Conservation (phyloP, 2,329 filamentous ascomycete species). For the Sarocladium brachiariae region DNA sequence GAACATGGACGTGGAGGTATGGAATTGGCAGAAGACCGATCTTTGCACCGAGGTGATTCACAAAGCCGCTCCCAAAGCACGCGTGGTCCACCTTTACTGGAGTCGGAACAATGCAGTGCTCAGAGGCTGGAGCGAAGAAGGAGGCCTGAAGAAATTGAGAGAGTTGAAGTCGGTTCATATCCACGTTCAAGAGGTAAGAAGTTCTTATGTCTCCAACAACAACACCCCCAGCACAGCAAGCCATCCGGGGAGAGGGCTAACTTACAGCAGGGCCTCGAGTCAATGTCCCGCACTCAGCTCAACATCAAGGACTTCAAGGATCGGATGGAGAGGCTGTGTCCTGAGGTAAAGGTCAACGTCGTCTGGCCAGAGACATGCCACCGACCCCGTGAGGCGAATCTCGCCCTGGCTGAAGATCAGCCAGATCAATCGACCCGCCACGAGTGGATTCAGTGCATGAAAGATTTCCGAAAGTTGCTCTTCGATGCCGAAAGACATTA, state of each 20-base stretch:
- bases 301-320: constrained; percentile 15
- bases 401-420: constrained; percentile 10
- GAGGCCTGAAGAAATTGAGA: constrained; percentile 18
- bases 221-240: background rate
- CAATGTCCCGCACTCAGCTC: constrained; percentile 12
- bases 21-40: constrained; percentile 24
- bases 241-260: background rate
- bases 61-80: constrained; percentile 10
- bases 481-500: constrained; percentile 15
- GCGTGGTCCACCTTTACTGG: constrained; percentile 21
- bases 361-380: background rate
- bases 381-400: background rate
- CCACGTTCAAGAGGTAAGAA: constrained; percentile 10
- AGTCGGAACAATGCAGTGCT: constrained; percentile 27
- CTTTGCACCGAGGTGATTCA: constrained; percentile 19
- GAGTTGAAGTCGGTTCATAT: constrained; percentile 19
- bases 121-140: constrained; percentile 22
- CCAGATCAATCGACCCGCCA: constrained; percentile 15
- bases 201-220: background rate
- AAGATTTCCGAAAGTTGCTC: constrained; percentile 16
- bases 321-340: constrained; percentile 13
- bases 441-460: constrained; percentile 21
- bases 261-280: constrained; percentile 16
- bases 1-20: constrained; percentile 20
- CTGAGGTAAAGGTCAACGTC: constrained; percentile 9